Base-by-base conservation (phyloP, 768 basidiomycete species). In the Serendipita sp. region DNA sequence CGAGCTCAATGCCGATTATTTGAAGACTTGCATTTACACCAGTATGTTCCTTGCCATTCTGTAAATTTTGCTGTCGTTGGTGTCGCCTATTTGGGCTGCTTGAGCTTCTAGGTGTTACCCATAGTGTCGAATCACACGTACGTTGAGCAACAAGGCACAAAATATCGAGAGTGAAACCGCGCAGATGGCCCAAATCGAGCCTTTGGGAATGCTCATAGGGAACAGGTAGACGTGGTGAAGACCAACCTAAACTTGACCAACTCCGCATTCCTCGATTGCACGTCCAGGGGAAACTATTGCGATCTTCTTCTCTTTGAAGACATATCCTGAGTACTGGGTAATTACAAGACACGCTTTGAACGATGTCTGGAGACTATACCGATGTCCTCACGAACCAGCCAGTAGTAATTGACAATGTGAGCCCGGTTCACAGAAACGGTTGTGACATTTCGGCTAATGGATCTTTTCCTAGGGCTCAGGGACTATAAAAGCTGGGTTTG, bases 401-500 rank as follows among this genome's bases (percentile, higher is more conserved):
- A 3, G 93, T 98, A 66, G 95, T 98, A 68, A 96, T 98, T 71
- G 95, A 98, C 80, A 98, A 98, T 78, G 94, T 95, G 68, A 69
- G 86, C 32, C 15, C 35, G 67, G 66, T 66, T 64, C 32, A 48
- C 63, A 60, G 15, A 64, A 46, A 36, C 65, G 15, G 68, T 63
- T 10, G 3, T 18, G 41, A 35, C 30, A 51, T n/a, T 63, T 62
- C 66, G 65, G 68, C 67, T 66, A 69, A 72, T 70, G 71, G 67
- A 66, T 64, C 65, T 60, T 38, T 58, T 66, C 63, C n/a, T 74
- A 98, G 92, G 96, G 96, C 67, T 96, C 95, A 65, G 96, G 96
- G 34, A 92, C 91, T 28, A 95, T 99, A 74, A 99, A 98, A 76
- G 96, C 96, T 66, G 96, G 96, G 45, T 99, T 99, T 73, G 96